Evolutionary conservation across 768 basidiomycete genomes (phyloP), one percentile per base, ranked within the genome.

Genomic region (Mycena galericulata): DNA sequence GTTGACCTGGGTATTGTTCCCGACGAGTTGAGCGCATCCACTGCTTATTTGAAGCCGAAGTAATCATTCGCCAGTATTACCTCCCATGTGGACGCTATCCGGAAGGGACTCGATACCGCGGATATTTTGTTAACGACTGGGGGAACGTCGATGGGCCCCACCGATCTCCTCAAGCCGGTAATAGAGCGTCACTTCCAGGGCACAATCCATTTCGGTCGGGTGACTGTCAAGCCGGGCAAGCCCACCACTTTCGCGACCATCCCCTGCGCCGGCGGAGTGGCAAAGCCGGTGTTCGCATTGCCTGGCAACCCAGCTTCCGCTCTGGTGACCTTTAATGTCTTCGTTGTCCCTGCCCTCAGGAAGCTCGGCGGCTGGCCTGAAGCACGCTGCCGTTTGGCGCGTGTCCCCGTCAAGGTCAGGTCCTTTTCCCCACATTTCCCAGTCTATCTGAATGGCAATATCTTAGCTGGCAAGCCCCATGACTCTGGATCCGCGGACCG

Each of bases 261-360:
- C 27, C 91, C 92, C 0, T 74, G 79, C 10, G 72, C 76, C 4
- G 74, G 75, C n/a, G 74, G 75, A 8, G 74, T 66, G 11, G 74
- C 76, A 32, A 94, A 91, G 72, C 89, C 90, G 6, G 74, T 94
- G 14, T 97, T 97, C 74, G 94, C 93, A 0, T 86, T 97, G 2
- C 95, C 95, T 0, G 95, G 95, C 1, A 96, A 97, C 76, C 95
- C 95, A 0, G 95, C 95, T 0, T 91, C 91, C 4, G 95, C 95
- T 18, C 84, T 97, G 22, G 94, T 96, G 15, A 94, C 90, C 9
- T 96, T 96, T 79, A 86, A 94, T 72, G 76, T 96, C 2, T 96
- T 96, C 74, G 94, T 95, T 20, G 76, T 96, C 0, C 95, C 95
- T 9, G 92, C 94, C 11, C 81, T 97, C 49, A 81, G 94, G 65